Percentiles rank a stretch among this genome's conserved stretches.
These are phyloP conservation scores for Monosporascus ibericus DNA, from an alignment of 2,329 filamentous ascomycete species.

Conservation along the genomic window DNA sequence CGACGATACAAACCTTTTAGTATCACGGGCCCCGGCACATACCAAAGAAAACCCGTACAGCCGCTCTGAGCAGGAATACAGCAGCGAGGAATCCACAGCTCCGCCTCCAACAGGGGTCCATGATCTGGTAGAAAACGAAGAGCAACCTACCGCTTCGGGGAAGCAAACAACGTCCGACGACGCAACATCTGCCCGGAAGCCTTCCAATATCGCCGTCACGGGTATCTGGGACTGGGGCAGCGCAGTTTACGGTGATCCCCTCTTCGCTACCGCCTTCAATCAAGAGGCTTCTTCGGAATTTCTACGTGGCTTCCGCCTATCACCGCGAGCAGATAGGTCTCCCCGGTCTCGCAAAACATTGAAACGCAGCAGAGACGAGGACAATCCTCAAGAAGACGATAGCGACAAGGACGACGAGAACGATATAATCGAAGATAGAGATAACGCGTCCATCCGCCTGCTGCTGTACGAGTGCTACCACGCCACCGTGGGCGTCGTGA, in stretches of 20 bases:
- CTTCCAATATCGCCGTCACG: constrained; percentile 30
- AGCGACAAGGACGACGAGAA: constrained; percentile 6
- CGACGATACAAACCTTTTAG: constrained; percentile 44
- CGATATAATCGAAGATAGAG: constrained; percentile 35
- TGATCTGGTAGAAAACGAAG: constrained; percentile 4
- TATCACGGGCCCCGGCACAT: constrained; percentile 19
- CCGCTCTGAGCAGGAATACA: no score
- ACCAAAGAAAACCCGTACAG: neutral
- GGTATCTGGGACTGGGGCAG: constrained; percentile 55
- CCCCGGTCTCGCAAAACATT: neutral
- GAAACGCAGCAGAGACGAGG: neutral
- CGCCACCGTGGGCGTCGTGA: constrained; percentile 44
- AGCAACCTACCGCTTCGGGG: constrained; percentile 1
- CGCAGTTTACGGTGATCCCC: constrained; percentile 53
- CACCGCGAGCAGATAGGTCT: neutral
- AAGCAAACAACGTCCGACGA: constrained; percentile 3
- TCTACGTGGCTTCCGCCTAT: constrained; percentile 37
- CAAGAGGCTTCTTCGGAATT: constrained; percentile 38
- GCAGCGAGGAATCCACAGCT: neutral
- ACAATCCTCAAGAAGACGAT: constrained; percentile 1
- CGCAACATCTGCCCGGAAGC: neutral
- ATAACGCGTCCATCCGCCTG: constrained; percentile 39
- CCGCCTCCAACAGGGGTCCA: constrained; percentile 1
- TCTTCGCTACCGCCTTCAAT: constrained; percentile 45
- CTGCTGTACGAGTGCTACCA: constrained; percentile 56